Base-by-base conservation (phyloP, 352 stramenopile species). In the Pythium monospermum region DNA sequence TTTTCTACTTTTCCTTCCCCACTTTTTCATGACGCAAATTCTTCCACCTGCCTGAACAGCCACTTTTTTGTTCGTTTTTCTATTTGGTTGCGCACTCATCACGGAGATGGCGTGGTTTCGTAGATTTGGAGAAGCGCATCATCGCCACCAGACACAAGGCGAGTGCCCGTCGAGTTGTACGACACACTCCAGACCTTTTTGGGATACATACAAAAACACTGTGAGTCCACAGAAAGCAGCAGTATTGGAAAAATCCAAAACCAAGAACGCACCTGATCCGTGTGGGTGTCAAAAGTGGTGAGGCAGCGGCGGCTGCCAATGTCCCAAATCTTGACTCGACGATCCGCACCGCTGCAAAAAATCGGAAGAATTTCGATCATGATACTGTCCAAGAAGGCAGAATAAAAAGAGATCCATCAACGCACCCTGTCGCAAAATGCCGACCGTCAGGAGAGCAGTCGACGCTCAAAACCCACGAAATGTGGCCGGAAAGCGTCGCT, bases 281-380 rank as follows among this genome's bases (percentile, higher is more conserved):
- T 92, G 69, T 96, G 87, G 23, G 75, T 85, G 43, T 96, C 87
- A 57, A 96, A 96, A 7, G 79, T 96, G 21, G 89, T 85, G 31
- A 96, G 68, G 46, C 85, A 96, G 49, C 85, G 83, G 11, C 87
- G 83, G 27, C 76, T 87, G 31, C 83, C 85, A 36, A 96, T 69
- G 38, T 96, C 87, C 87, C 87, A 96, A 56, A 95, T 91, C 70
- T 96, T 96, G n/a, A 96, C 87, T 27, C 83, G 87, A 28, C 83
- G 83, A 32, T 96, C 87, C 12, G 80, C 81, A 44, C 83, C 83
- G 57, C 83, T 94, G 36, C 30, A 35, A 13, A 35, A 35, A 35
- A 35, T 8, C 30, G 30, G 13, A 35, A 8, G 30, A 35, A 13
- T 35, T 40, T 15, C n/a, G n/a, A n/a, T n/a, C n/a, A n/a, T n/a